Evolutionary conservation across 1,284 basidiomycete species (phyloP), one percentile per base, ranked within the genome.

Genomic region (Retiboletus flavoniger): DNA sequence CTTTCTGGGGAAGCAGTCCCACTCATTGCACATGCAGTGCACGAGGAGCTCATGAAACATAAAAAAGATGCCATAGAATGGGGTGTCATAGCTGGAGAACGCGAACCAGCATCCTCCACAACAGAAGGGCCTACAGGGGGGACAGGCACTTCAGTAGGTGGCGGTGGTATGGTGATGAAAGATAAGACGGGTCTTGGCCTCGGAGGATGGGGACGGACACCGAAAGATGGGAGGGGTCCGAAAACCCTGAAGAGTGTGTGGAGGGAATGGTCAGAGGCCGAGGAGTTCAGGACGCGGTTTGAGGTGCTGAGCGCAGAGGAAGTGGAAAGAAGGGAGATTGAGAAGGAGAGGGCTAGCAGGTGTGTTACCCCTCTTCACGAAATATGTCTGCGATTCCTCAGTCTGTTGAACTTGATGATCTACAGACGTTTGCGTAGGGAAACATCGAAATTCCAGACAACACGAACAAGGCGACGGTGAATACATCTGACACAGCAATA

Each of bases 31-130:
- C 92, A 95, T 68, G 95, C 96, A 1, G 77, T 99, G 17, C 93
- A 96, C 68, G 95, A 98, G 68, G 96, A 98, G 70, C 81, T 99
- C 24, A 78, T 96, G 62, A 92, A 92, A 66, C 94, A 98, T 74
- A 97, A 95, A 70, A 91, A 91, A 59, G 95, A 98, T 63, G 93
- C 91, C 5, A 81, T 98, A 26, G 95, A 98, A 66, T 89, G 94
- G 79, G 93, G 94, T 17, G 82, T 98, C 17, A 81, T 96, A 49
- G 85, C 85, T 7, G 78, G 78, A 11, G 80, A 84, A 41, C 74
- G 76, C 9, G 56, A 78, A 62, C 32, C 59, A 7, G 46, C 56
- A 3, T 55, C 65, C 1, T 51, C 56, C 10, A 50, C 55, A 10
- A 49, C 57, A 7, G 67, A 68, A 10, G 64, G 60, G 10, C 38